A percentile compares a stretch with the other conserved stretches of the same genome.
These are phyloP conservation scores for Grosmannia penicillata DNA, from an alignment of 2,329 filamentous ascomycete genomes.

Conservation along the genomic window DNA sequence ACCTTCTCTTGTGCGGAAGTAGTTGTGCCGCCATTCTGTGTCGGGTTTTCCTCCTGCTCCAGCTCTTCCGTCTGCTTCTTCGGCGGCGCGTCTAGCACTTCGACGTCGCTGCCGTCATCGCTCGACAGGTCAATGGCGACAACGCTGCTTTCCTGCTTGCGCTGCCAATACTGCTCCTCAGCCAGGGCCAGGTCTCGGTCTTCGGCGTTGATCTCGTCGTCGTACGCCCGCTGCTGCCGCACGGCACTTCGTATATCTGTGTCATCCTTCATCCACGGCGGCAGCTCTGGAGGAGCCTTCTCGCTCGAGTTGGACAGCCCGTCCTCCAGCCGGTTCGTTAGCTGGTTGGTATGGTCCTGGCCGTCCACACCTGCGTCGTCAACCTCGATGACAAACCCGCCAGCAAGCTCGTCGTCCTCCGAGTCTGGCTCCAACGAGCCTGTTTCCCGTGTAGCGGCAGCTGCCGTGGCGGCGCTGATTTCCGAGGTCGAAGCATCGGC, in stretches of 20 bases:
- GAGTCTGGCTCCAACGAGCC: conserved; percentile 13
- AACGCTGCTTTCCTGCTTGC: conserved; percentile 26
- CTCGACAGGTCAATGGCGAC: conserved; percentile 47
- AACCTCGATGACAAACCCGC: conserved; percentile 41
- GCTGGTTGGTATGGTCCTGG: no score
- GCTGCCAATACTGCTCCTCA: conserved; percentile 32
- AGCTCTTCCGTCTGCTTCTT: background rate
- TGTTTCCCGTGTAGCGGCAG: conserved; percentile 9
- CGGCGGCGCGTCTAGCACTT: conserved; percentile 36
- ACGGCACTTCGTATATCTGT: conserved; percentile 51
- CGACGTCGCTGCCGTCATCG: conserved; percentile 41
- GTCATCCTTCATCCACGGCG: conserved; percentile 58
- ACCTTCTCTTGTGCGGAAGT: no score
- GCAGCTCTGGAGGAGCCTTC: conserved; percentile 28
- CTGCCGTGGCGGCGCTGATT: background rate
- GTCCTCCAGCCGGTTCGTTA: no score
- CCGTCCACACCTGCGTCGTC: conserved; percentile 15
- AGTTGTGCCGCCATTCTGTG: background rate
- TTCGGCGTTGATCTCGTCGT: conserved; percentile 48
- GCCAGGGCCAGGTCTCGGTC: conserved; percentile 42
- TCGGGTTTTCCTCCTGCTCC: background rate
- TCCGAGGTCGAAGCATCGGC: background rate
- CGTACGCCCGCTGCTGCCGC: conserved; percentile 40
- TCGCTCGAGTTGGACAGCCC: no score
- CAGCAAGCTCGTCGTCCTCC: conserved; percentile 36